Base-by-base conservation (phyloP, 208 protist genomes). In the Acanthamoeba lenticulata region DNA sequence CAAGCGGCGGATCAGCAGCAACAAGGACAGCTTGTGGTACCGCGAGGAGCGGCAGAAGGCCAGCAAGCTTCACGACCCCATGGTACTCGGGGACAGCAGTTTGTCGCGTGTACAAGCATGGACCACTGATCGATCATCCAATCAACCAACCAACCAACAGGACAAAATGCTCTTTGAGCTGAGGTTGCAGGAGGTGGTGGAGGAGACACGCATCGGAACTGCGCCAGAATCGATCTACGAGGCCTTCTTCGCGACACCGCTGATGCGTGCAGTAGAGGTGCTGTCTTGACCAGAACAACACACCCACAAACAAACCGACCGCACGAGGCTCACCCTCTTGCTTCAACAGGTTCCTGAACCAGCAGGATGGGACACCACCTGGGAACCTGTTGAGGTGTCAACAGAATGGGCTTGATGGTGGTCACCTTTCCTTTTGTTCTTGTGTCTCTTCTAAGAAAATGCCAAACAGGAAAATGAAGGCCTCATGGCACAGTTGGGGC, bases 11-110 rank as follows among this genome's bases (percentile, higher is more conserved):
- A 34, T 55, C 21, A 21, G 17, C 9, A 74, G 42, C 74, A 85
- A 85, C 74, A 85, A 85, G 74, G 17, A 85, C 11, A 85, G 74
- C 44, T 27, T 85, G n/a, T 85, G 74, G 74, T 85, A 85, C 17
- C 74, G 44, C 5, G 74, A 85, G 44, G 74, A 85, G 74, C 4
- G 24, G 5, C n/a, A 11, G 40, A 32, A 7, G 24, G 74, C 42
- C 13, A 85, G 19, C 9, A 36, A 2, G 13, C 11, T 85, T 42
- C 24, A 3, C 27, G 74, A 85, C 21, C 74, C 74, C 0, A 42
- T 85, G 29, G 72, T 83, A 83, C 72, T n/a, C n/a, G 13, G n/a
- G 13, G 13, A 67, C 57, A 67, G 27, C 15, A 32, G 27, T 7
- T n/a, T n/a, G n/a, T n/a, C n/a, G n/a, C n/a, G n/a, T n/a, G n/a